Base-by-base conservation (phyloP, 2,329 filamentous ascomycete genomes). In the Rhytidhysteron rufulum region DNA sequence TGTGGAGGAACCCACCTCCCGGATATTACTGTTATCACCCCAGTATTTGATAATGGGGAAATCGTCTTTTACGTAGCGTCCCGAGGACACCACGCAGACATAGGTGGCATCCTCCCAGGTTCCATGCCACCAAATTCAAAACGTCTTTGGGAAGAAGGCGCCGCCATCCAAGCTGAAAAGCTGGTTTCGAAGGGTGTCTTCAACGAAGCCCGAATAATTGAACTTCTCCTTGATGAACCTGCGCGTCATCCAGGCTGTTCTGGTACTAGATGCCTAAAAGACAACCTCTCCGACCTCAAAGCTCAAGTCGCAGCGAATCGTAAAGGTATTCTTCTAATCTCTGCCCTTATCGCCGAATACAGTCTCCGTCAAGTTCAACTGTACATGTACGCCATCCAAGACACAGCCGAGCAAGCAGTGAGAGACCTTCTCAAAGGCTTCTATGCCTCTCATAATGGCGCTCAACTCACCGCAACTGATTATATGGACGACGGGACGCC, bases 401-500 rank as follows among this genome's bases (percentile, higher is more conserved):
- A 81, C 43, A 93, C 90, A 33, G 88, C 88, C 0, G 87, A 89
- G 53, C 72, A 79, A 1, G 83, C 82, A 22, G 88, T 95, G 0
- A 78, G 86, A 16, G 79, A 78, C 37, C 73, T 94, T 4, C 72
- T 94, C 20, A 88, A 85, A 55, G 72, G 78, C 3, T 82, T 91
- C n/a, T 75, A 80, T 54, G 76, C 75, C 45, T 75, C 79, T 18
- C 87, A 88, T 50, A 75, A 80, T 49, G 83, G 83, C 2, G 75
- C 80, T 42, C 79, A 86, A n/a, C 75, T 94, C 0, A 75, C 79
- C 6, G 85, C 88, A 0, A 72, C 83, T 1, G 88, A 95, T 57
- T 88, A 83, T 68, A 93, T 94, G 86, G 88, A 94, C 52, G 88
- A 94, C 53, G 88, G 88, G 19, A 86, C 79, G 8, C 85, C 86